Conservation (phyloP, 2,329 filamentous ascomycete species). For the Setomelanomma holmii region DNA sequence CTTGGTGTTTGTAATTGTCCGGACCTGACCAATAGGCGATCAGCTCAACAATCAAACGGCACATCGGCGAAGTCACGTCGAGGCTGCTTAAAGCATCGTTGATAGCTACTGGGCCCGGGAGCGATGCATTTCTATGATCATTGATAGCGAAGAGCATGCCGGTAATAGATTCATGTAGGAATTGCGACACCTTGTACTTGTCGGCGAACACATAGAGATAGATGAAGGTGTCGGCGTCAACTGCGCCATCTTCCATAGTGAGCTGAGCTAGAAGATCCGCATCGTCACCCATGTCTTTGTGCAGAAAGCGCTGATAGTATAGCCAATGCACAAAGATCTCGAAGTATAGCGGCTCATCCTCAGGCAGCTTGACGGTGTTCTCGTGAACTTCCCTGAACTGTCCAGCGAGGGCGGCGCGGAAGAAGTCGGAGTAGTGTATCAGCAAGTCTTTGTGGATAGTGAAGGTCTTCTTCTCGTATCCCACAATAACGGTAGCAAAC, state of each 20-base stretch:
- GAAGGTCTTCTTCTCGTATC: slow-evolving; percentile 5
- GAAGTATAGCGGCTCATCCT: slow-evolving; percentile 9
- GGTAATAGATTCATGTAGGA: not conserved
- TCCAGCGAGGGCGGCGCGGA: slow-evolving; percentile 14
- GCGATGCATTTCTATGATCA: not conserved
- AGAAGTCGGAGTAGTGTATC: slow-evolving; percentile 14
- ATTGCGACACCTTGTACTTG: slow-evolving; percentile 3
- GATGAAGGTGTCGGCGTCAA: slow-evolving; percentile 3
- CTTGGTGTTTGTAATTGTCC: not conserved
- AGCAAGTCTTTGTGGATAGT: slow-evolving; percentile 14
- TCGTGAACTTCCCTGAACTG: slow-evolving; percentile 20
- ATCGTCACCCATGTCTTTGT: not conserved
- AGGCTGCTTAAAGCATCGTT: not conserved
- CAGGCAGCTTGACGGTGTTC: slow-evolving; percentile 9
- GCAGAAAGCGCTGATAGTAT: slow-evolving; percentile 13
- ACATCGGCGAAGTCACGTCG: not conserved
- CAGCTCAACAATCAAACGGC: not conserved
- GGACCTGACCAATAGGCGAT: not conserved
- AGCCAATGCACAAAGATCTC: slow-evolving; percentile 25
- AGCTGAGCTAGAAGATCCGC: not conserved
- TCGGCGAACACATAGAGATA: slow-evolving; percentile 14
- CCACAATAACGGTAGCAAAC: slow-evolving; percentile 15
- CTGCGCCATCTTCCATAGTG: not conserved
- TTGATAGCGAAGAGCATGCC: not conserved
- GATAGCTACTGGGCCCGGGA: not conserved